These are phyloP conservation scores for Polytrichum commune DNA, from an alignment of 225 moss, liverwort and hornwort genomes.

Conservation along the genomic window DNA sequence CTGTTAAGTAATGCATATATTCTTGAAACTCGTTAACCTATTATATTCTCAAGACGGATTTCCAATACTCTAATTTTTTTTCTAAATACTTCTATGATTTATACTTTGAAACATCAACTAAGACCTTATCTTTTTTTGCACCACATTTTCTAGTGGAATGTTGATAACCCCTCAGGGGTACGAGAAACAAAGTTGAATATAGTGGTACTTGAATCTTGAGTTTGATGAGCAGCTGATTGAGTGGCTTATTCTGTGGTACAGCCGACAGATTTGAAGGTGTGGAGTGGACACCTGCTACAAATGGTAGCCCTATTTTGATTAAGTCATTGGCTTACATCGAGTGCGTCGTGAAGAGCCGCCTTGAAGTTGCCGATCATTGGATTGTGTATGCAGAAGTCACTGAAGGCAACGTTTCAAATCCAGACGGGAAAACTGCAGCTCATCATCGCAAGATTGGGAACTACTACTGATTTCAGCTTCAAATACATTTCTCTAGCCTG, in stretches of 20 bases:
- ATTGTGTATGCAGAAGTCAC: conserved; percentile 80
- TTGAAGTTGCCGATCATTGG: conserved; percentile 94
- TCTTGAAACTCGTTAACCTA: too few species aligned
- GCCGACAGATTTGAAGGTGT: conserved; percentile 96
- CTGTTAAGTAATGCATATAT: too few species aligned
- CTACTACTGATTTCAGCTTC: conserved; percentile 58
- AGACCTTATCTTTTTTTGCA: too few species aligned
- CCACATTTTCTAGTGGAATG: too few species aligned
- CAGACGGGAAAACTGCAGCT: conserved; percentile 83
- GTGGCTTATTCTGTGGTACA: conserved; percentile 18
- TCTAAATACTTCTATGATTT: too few species aligned
- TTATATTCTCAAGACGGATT: too few species aligned
- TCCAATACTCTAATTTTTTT: too few species aligned
- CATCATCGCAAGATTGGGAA: conserved; percentile 94
- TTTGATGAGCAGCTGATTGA: neutral
- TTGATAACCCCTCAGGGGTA: too few species aligned
- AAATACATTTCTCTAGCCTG: neutral
- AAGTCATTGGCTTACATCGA: conserved; percentile 73
- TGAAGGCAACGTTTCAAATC: conserved; percentile 72
- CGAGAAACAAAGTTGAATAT: too few species aligned
- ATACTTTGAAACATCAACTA: too few species aligned
- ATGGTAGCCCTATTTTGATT: conserved; percentile 72
- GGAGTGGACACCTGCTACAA: conserved; percentile 49
- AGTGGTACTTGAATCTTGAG: too few species aligned
- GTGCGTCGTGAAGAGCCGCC: conserved; percentile 70